Base-by-base conservation (phyloP, 2,329 filamentous ascomycete species). In the Verticillium tricorpus region DNA sequence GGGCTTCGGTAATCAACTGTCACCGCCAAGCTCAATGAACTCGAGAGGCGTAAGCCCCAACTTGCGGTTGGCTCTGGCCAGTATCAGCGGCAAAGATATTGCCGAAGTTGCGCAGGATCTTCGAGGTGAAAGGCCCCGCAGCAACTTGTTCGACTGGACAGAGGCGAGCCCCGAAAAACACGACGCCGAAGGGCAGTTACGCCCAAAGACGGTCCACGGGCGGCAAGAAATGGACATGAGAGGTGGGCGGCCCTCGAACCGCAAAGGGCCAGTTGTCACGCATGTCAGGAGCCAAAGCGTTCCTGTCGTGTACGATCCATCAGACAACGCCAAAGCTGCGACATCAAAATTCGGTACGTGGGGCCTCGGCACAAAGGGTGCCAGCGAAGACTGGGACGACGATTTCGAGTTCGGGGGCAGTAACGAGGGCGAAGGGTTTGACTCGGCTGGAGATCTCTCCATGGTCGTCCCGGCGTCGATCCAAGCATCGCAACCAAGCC, bases 311-410 rank as follows among this genome's bases (percentile, higher is more conserved):
- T 88, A 88, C 37, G 90, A 92, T 68, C 76, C 68, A 74, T 80
- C 75, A 64, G 89, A 82, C 72, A 82, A 74, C 70, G 74, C 73
- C 70, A 89, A 77, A 73, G 80, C 74, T 70, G 64, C 84, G n/a
- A 83, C 76, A 1, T 78, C 83, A 60, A 93, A 93, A 69, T 94
- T 92, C 70, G 89, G 91, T 54, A 93, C 91, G 1, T 94, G 91
- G 91, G 90, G 90, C 2, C 77, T 92, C 52, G 87, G 89, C n/a
- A 88, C 86, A 65, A 93, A 93, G 73, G 89, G 86, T 17, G 88
- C 88, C 12, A 93, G 89, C 64, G 92, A 96, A 72, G 91, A 95
- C 70, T 96, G 92, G 92, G 92, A 94, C 68, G 90, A 93, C 65
- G 92, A 96, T 72, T 95, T 96, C 68, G 90, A 94, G 63, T 93